These are phyloP conservation scores for Pascua sp. DNA, from an alignment of 1,284 basidiomycete genomes.

Conservation along the genomic window DNA sequence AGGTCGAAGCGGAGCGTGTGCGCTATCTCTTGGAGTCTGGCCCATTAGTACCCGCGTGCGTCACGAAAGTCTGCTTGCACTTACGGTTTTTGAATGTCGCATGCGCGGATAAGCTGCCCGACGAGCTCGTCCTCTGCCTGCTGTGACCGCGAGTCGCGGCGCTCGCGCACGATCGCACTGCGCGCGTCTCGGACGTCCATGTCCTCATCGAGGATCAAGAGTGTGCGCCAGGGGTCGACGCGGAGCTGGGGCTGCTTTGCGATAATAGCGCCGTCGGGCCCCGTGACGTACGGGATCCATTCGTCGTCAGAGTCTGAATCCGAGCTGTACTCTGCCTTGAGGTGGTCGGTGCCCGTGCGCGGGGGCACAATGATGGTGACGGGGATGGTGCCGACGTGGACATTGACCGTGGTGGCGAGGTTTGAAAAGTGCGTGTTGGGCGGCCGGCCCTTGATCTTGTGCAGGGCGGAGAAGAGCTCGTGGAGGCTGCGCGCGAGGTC, in stretches of 20 bases:
- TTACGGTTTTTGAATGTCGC: conserved; percentile 56
- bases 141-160: conserved; percentile 3
- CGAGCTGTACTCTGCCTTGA: conserved; percentile 52
- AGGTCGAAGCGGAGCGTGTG: conserved; percentile 79
- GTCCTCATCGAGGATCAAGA: conserved; percentile 61
- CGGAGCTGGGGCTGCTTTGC: conserved; percentile 23
- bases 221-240: conserved; percentile 86
- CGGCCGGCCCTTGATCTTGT: conserved; percentile 53
- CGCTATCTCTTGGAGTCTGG: conserved; percentile 79
- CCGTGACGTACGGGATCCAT: conserved; percentile 4
- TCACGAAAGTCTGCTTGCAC: conserved; percentile 9
- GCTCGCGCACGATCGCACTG: not conserved
- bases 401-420: conserved; percentile 63
- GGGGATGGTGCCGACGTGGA: conserved; percentile 69
- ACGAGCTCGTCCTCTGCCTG: conserved; percentile 56
- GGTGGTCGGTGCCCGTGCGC: conserved; percentile 55
- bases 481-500: conserved; percentile 72
- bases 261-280: conserved; percentile 11
- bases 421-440: conserved; percentile 56
- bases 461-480: conserved; percentile 55
- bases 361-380: conserved; percentile 79
- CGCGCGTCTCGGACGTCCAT: not conserved
- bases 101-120: conserved; percentile 60
- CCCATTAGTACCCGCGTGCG: not conserved
- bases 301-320: conserved; percentile 57